A percentile compares a stretch with the other conserved stretches of the same genome.
These are phyloP conservation scores for Tetraselmis chui DNA, from an alignment of 139 green algal species.

Conservation along the genomic window DNA sequence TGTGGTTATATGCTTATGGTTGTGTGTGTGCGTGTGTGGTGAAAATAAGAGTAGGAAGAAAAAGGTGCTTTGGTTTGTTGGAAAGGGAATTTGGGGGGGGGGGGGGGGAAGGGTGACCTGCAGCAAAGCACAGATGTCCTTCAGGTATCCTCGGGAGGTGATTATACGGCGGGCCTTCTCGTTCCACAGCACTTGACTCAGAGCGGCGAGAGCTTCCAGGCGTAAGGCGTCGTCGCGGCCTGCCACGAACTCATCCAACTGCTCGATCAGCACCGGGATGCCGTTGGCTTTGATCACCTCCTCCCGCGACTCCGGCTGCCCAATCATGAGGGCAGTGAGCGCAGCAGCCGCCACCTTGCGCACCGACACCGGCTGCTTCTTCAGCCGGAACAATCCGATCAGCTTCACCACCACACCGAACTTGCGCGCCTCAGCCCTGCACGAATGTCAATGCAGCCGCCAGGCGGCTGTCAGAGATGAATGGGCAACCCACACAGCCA, in stretches of 20 bases:
- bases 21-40: too few species aligned
- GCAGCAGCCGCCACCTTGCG: not conserved
- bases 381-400: not conserved
- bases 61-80: too few species aligned
- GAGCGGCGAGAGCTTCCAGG: not conserved
- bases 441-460: not conserved
- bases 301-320: not conserved
- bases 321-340: not conserved
- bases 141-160: not conserved
- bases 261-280: not conserved
- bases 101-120: too few species aligned
- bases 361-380: not conserved
- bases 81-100: too few species aligned
- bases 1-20: too few species aligned
- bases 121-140: not conserved
- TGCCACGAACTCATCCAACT: not conserved
- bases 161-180: not conserved
- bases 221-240: not conserved
- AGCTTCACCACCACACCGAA: not conserved
- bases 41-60: too few species aligned
- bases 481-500: too few species aligned
- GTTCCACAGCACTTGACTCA: not conserved
- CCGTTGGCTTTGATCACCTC: not conserved
- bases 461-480: too few species aligned
- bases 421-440: not conserved